Conservation (phyloP, 2,329 filamentous ascomycete species). For the Setomelanomma holmii region DNA sequence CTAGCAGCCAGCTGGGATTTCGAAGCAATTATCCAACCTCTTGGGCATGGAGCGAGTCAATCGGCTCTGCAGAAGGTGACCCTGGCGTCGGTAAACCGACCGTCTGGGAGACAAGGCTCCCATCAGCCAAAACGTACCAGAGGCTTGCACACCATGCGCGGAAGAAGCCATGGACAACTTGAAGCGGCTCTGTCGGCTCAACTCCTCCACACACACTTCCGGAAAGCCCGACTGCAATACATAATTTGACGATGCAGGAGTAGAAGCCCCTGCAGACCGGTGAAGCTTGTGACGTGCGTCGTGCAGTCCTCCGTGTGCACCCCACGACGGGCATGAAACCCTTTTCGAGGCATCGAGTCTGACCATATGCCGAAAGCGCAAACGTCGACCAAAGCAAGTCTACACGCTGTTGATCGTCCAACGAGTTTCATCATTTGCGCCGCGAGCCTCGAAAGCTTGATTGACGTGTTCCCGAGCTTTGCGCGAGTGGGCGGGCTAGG, state of each 20-base stretch:
- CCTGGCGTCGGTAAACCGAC: constrained; percentile 25
- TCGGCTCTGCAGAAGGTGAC: constrained; percentile 15
- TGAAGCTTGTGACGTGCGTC: constrained; percentile 22
- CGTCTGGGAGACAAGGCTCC: constrained; percentile 22
- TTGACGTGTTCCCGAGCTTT: constrained; percentile 41
- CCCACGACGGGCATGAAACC: neutral
- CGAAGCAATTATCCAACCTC: constrained; percentile 15
- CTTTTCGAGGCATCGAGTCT: neutral
- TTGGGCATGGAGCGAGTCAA: constrained; percentile 19
- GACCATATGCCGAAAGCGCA: constrained; percentile 1
- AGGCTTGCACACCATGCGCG: constrained; percentile 18
- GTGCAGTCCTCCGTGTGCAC: constrained; percentile 12
- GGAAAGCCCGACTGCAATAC: neutral
- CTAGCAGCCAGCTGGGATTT: constrained; percentile 8
- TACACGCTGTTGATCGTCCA: constrained; percentile 6
- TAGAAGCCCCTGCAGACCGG: constrained; percentile 17
- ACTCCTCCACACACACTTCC: neutral
- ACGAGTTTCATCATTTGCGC: constrained; percentile 18
- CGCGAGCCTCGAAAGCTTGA: constrained; percentile 26
- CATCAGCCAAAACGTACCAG: constrained; percentile 24
- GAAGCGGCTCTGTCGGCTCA: constrained; percentile 31
- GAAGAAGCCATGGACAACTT: constrained; percentile 19
- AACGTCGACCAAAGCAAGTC: constrained; percentile 7
- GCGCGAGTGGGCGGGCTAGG: constrained; percentile 24
- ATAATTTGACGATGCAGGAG: constrained; percentile 1